A percentile compares a stretch with the other conserved stretches of the same genome.
phyloP scores from a whole-genome alignment of 208 protist genomes.

The Leishmania lainsoni region DNA sequence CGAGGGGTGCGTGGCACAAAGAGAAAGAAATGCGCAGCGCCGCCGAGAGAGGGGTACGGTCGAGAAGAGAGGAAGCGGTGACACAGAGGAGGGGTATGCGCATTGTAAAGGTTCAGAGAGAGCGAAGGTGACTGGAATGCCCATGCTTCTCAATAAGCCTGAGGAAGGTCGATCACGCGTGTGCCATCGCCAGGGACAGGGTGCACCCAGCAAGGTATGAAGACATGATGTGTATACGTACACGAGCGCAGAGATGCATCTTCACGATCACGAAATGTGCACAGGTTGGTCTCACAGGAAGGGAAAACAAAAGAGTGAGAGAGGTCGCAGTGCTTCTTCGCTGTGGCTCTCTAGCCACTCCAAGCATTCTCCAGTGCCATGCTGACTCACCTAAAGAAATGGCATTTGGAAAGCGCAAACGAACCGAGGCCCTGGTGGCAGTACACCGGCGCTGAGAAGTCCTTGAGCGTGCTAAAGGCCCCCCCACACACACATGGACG shows the following conservation, averaged over 20 bases:
- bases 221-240: neutral
- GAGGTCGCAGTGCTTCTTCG: neutral
- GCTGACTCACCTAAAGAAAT: neutral
- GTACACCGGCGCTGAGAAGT: neutral
- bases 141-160: neutral
- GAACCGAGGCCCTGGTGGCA: neutral
- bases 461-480: neutral
- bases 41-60: neutral
- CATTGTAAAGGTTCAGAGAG: neutral
- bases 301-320: neutral
- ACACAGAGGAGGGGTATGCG: neutral
- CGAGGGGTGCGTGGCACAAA: neutral
- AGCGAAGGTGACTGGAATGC: neutral
- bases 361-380: neutral
- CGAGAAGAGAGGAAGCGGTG: neutral
- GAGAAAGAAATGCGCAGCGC: neutral
- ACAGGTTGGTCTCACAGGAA: neutral
- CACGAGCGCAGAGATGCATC: neutral
- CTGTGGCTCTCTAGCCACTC: neutral
- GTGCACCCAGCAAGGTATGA: neutral
- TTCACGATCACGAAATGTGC: neutral
- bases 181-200: neutral
- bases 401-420: neutral
- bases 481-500: too few species aligned
- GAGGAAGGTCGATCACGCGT: neutral